These are phyloP conservation scores for Rauvolfia tetraphylla DNA, from an alignment of 257 asterid species.

Conservation along the genomic window DNA sequence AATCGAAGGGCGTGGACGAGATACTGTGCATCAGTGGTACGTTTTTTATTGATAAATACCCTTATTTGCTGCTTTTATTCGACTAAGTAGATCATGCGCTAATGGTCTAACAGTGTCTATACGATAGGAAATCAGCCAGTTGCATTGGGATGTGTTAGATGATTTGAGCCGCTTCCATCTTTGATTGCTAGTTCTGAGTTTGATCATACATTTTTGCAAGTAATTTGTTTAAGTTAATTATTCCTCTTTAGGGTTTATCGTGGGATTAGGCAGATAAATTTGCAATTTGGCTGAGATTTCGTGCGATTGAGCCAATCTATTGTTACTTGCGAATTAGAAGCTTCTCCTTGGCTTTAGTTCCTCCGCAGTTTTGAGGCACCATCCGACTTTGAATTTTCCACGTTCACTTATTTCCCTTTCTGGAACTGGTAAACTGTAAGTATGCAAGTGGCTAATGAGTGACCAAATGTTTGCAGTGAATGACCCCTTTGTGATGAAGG, in stretches of 20 bases:
- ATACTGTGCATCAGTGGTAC: slow-evolving; percentile 64
- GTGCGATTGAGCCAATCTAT: background rate
- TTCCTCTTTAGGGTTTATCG: background rate
- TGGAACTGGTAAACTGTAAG: too few relatives aligned
- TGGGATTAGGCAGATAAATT: background rate
- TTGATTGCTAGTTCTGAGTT: background rate
- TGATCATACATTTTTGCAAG: background rate
- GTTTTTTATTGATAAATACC: background rate
- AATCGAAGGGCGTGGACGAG: slow-evolving; percentile 73
- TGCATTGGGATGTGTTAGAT: too few relatives aligned
- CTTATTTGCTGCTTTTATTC: too few relatives aligned
- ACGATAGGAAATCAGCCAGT: background rate
- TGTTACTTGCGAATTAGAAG: background rate
- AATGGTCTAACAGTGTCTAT: too few relatives aligned
- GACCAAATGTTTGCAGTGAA: slow-evolving; percentile 45
- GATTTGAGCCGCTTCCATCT: background rate
- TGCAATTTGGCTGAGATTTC: background rate
- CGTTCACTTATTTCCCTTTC: too few relatives aligned
- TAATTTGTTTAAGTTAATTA: background rate
- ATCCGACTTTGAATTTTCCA: too few relatives aligned
- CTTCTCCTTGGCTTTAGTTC: too few relatives aligned
- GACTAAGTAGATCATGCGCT: background rate
- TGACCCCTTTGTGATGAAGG: slow-evolving; percentile 97
- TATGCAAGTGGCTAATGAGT: background rate
- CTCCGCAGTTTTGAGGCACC: too few relatives aligned